A percentile compares a stretch with the other conserved stretches of the same genome.
Evolutionary conservation across 208 protist genomes (phyloP).

Genomic region (Trypanosoma congolense): DNA sequence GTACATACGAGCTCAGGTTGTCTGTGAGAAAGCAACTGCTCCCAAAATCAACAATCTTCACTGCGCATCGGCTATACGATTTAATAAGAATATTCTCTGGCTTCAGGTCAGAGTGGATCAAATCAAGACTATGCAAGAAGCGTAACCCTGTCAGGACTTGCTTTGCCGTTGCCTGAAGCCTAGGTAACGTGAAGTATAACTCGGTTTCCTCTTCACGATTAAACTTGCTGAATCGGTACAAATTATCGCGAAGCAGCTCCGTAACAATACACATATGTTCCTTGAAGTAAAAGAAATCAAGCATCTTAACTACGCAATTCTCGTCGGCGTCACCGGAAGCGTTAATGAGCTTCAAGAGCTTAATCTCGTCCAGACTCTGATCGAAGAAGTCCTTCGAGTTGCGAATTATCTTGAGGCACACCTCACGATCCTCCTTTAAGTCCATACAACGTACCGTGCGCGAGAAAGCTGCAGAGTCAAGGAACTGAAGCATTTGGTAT

Average conservation of each 20-base stretch:
- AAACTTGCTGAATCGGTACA: slow-evolving; percentile 89
- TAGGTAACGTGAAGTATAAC: slow-evolving; percentile 81
- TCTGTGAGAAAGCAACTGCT: slow-evolving; percentile 73
- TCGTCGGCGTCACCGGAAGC: slow-evolving; percentile 56
- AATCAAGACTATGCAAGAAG: slow-evolving; percentile 74
- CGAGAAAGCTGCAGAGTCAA: slow-evolving; percentile 87
- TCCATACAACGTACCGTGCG: slow-evolving; percentile 81
- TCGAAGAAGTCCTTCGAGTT: slow-evolving; percentile 94
- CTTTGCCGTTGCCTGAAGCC: slow-evolving; percentile 67
- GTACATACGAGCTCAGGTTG: slow-evolving; percentile 61
- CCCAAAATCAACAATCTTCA: slow-evolving; percentile 88
- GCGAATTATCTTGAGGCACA: slow-evolving; percentile 94
- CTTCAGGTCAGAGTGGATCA: slow-evolving; percentile 89
- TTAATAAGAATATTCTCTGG: slow-evolving; percentile 89
- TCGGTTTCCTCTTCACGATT: slow-evolving; percentile 51
- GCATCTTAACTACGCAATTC: slow-evolving; percentile 64
- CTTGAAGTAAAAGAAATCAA: slow-evolving; percentile 91
- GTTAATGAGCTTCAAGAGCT: slow-evolving; percentile 86
- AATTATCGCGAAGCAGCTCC: slow-evolving; percentile 88
- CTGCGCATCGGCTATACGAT: slow-evolving; percentile 54
- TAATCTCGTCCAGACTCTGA: slow-evolving; percentile 93
- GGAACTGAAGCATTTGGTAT: slow-evolving; percentile 80
- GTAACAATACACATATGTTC: slow-evolving; percentile 92
- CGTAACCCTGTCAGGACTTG: slow-evolving; percentile 65
- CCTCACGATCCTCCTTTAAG: slow-evolving; percentile 32